Conservation (phyloP, 805 yeast genomes). For the Candida awuae region DNA sequence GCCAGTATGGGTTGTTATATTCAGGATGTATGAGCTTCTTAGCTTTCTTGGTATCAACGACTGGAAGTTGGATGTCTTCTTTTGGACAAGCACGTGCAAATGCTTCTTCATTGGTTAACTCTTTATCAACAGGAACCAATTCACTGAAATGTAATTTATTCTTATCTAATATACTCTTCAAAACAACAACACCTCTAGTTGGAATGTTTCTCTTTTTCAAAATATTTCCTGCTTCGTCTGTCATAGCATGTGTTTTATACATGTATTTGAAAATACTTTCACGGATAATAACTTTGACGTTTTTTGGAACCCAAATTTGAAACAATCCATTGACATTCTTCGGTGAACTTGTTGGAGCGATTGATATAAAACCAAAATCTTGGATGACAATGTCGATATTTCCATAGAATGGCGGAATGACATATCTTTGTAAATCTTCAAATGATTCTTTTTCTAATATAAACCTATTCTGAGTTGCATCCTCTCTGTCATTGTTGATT, state of each 20-base stretch:
- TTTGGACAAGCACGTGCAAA: constrained; percentile 12
- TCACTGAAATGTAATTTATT: constrained; percentile 19
- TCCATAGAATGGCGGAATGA: constrained; percentile 67
- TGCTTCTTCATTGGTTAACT: constrained; percentile 13
- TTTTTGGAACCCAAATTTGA: constrained; percentile 49
- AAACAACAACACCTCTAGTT: constrained; percentile 8
- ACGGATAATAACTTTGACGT: constrained; percentile 45
- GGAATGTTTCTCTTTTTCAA: constrained; percentile 13
- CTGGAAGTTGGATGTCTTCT: constrained; percentile 2
- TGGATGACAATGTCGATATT: constrained; percentile 56
- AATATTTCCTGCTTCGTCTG: constrained; percentile 14
- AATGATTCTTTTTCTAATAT: constrained; percentile 21
- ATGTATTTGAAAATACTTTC: constrained; percentile 24
- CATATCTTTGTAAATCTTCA: constrained; percentile 33
- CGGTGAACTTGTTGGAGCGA: constrained; percentile 48
- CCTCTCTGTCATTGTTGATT: constrained; percentile 19
- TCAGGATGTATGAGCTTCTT: background rate
- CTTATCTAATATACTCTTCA: constrained; percentile 14
- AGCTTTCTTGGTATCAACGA: background rate
- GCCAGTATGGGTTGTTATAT: constrained; percentile 24
- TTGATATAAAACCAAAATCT: constrained; percentile 54
- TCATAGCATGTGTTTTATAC: constrained; percentile 17
- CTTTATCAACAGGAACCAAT: constrained; percentile 16
- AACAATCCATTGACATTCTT: constrained; percentile 25
- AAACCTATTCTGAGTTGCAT: constrained; percentile 20